phyloP scores from a whole-genome alignment of 2,329 filamentous ascomycete genomes.

The Trichoderma sp. region DNA sequence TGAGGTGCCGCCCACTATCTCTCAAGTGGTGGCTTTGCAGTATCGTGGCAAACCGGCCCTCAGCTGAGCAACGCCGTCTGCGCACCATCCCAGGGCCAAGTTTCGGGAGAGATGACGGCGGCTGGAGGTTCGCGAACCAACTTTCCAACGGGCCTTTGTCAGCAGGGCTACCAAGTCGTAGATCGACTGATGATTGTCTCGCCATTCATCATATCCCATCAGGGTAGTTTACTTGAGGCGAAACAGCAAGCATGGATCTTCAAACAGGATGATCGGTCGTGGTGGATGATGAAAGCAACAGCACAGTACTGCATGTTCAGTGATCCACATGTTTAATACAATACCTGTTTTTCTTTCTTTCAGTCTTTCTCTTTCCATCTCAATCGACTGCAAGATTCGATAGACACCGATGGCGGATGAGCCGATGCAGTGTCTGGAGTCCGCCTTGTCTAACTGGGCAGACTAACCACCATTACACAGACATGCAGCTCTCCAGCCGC shows the following conservation, averaged over 20 bases:
- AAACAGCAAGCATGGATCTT: constrained; percentile 15
- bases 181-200: neutral
- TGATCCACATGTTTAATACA: neutral
- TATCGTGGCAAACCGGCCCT: constrained; percentile 14
- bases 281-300: neutral
- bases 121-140: neutral
- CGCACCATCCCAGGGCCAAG: neutral
- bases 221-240: constrained; percentile 3
- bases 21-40: constrained; percentile 1
- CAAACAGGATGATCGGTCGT: neutral
- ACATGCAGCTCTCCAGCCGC: constrained; percentile 9
- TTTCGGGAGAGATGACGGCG: neutral
- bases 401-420: neutral
- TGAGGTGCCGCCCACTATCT: constrained; percentile 6
- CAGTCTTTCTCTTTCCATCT: neutral
- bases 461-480: neutral
- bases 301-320: neutral
- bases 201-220: neutral
- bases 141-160: neutral
- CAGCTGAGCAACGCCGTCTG: constrained; percentile 17
- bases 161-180: neutral
- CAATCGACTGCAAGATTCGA: neutral
- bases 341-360: neutral
- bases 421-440: constrained; percentile 1
- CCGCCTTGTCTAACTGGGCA: constrained; percentile 9